Evolutionary conservation across 129 eudicot species (phyloP).

Genomic region (Rutidosis leptorrhynchoides): DNA sequence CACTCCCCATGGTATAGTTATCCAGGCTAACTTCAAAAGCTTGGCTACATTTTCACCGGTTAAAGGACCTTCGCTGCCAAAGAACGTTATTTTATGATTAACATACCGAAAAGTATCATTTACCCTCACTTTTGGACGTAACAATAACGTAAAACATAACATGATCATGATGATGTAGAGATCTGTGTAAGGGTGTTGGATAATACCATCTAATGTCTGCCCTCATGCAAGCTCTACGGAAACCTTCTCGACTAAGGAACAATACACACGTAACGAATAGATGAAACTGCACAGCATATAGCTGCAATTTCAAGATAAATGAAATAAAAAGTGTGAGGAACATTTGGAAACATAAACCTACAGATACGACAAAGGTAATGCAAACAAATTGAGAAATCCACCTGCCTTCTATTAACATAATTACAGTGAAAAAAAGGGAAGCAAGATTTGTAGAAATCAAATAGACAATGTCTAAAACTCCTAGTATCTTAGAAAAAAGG

Average conservation of each 20-base stretch:
- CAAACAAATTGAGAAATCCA: slow-evolving; percentile 2
- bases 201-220: slow-evolving; percentile 72
- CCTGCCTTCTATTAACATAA: not conserved
- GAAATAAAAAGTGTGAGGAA: slow-evolving; percentile 11
- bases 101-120: not conserved
- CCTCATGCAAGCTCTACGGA: slow-evolving; percentile 94
- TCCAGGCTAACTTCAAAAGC: slow-evolving; percentile 86
- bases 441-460: not conserved
- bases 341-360: slow-evolving; percentile 7
- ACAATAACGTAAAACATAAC: slow-evolving; percentile 1
- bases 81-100: not conserved
- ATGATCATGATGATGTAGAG: not conserved
- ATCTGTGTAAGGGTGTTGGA: not conserved
- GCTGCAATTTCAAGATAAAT: slow-evolving; percentile 47
- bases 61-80: slow-evolving; percentile 61
- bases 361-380: slow-evolving; percentile 3
- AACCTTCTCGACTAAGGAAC: slow-evolving; percentile 96
- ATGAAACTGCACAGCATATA: slow-evolving; percentile 97
- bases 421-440: not conserved
- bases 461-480: too few relatives aligned
- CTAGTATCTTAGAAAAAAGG: too few relatives aligned
- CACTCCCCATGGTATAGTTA: slow-evolving; percentile 77
- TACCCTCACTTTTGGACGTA: not conserved
- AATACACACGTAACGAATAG: slow-evolving; percentile 81
- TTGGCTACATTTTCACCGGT: slow-evolving; percentile 53